These are phyloP conservation scores for Melampsora americana DNA, from an alignment of 1,284 basidiomycete species.

Conservation along the genomic window DNA sequence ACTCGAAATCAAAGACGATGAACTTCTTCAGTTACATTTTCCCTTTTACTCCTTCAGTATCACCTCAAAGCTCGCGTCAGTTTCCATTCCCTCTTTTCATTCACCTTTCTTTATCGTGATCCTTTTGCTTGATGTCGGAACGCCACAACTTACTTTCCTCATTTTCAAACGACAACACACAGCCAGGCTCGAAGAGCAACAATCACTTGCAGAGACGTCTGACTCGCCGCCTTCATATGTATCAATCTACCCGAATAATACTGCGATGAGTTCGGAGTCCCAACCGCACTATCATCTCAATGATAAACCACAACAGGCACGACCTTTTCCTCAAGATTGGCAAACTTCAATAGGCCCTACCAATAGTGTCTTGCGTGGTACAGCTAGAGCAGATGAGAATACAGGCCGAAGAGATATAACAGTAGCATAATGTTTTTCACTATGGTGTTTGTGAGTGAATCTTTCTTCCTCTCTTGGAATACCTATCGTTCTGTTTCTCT, in stretches of 20 bases:
- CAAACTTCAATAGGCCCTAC: slow-evolving; percentile 4
- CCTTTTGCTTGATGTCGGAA: too few relatives aligned
- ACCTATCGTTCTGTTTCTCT: too few relatives aligned
- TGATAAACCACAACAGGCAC: not conserved
- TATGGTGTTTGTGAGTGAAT: too few relatives aligned
- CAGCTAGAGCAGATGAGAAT: not conserved
- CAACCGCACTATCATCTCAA: not conserved
- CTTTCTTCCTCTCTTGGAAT: too few relatives aligned
- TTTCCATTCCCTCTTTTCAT: not conserved
- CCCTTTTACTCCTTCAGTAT: not conserved
- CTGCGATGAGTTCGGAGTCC: not conserved
- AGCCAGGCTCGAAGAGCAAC: not conserved
- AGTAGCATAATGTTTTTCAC: not conserved
- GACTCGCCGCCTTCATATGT: not conserved
- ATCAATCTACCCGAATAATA: not conserved
- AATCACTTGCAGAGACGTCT: not conserved
- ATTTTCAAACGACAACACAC: not conserved
- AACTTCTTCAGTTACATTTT: not conserved
- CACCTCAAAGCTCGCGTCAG: not conserved
- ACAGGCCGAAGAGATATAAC: not conserved
- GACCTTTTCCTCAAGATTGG: slow-evolving; percentile 14
- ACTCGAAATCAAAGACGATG: not conserved
- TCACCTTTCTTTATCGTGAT: not conserved
- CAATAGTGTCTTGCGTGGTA: not conserved
- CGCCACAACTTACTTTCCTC: too few relatives aligned